Base-by-base conservation (phyloP, 2,329 filamentous ascomycete genomes). In the Neofusicoccum laricinum region DNA sequence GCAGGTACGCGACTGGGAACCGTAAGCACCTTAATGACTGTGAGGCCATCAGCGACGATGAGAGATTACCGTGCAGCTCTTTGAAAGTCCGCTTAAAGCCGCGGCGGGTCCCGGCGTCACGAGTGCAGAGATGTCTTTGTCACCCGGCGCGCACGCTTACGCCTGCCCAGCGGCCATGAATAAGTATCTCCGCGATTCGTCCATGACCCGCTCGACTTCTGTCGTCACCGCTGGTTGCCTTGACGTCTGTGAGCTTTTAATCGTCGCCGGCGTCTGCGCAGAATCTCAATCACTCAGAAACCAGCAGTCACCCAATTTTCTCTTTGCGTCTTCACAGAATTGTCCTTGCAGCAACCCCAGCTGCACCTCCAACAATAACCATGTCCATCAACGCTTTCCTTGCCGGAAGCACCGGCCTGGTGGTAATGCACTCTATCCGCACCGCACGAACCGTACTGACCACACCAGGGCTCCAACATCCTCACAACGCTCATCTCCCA, bases 391-490 rank as follows among this genome's bases (percentile, higher is more conserved):
- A 82, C 49, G 80, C 82, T 69, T 80, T 81, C 66, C 74, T 90
- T 66, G 83, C 87, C 69, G 89, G 89, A 67, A 85, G 83, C 70
- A 91, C 89, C 64, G 88, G 88, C 73, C 84, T 90, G 41, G 83
- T 82, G 40, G 80, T 82, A 72, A 62, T 14, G 12, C 7, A 17
- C 45, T 8, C 61, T 30, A 30, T 30, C 25, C 5, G 25, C 25
- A 30, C 7, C 25, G 25, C 25, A 6, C 25, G 5, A 30, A 30
- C 25, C 11, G 21, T 59, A 30, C 61, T 64, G 34, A 64, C 61
- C 15, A 4, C 34, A 50, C 36, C 67, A 88, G 85, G 93, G 94
- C 73, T 86, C 86, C 61, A 81, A 91, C 73, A 93, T 97, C 75
- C 87, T 97, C 72, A 77, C 77, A 62, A 81, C 79, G 50, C 80